Percentiles rank a stretch among this genome's conserved stretches.
phyloP scores from a whole-genome alignment of 2,329 filamentous ascomycete species.

The Camillea tinctor region DNA sequence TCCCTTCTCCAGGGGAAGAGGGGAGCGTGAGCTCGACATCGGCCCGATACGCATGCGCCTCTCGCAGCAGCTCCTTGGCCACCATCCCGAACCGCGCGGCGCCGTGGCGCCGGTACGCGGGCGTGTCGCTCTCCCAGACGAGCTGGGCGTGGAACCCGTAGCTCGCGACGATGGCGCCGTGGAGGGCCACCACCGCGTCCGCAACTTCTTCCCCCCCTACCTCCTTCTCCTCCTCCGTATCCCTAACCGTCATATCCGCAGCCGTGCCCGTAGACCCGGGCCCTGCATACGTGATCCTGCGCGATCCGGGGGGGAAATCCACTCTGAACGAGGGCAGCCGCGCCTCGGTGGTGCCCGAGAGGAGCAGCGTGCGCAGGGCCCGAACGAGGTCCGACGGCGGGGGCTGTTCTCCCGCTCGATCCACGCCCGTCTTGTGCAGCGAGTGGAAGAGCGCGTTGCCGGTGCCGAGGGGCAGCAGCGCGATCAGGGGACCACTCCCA shows the following conservation, averaged over 20 bases:
- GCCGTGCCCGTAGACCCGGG: conserved; percentile 8
- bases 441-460: conserved; percentile 66
- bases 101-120: conserved; percentile 75
- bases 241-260: neutral
- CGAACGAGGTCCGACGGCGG: conserved; percentile 44
- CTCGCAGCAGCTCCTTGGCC: conserved; percentile 68
- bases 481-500: conserved; percentile 41
- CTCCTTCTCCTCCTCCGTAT: neutral
- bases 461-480: conserved; percentile 61
- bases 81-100: conserved; percentile 80
- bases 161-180: conserved; percentile 82
- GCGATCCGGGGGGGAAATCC: conserved; percentile 58
- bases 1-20: conserved; percentile 13
- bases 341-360: conserved; percentile 53
- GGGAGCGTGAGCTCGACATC: conserved; percentile 35
- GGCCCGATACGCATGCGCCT: conserved; percentile 51
- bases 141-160: conserved; percentile 89
- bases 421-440: conserved; percentile 57
- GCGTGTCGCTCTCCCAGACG: conserved; percentile 87
- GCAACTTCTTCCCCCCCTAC: conserved; percentile 6
- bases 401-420: conserved; percentile 42
- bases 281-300: conserved; percentile 40
- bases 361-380: conserved; percentile 58
- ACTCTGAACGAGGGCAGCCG: conserved; percentile 63
- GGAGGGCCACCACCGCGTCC: conserved; percentile 42